Evolutionary conservation across 805 yeast genomes (phyloP).

Genomic region (Starmerella vitae): DNA sequence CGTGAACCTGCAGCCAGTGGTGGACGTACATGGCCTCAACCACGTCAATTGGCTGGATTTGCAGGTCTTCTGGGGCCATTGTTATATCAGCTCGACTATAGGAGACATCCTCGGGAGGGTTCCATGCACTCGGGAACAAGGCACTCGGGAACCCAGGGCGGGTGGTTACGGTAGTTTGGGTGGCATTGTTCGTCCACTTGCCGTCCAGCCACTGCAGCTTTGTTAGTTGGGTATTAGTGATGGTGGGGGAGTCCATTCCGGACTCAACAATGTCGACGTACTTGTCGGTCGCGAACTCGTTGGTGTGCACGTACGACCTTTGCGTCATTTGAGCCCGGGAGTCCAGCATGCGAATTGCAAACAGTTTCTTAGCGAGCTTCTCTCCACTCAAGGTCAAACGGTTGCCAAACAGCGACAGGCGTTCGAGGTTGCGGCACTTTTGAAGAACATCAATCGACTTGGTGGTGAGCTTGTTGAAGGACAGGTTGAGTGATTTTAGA

Average conservation of each 20-base stretch:
- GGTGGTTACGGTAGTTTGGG: slow-evolving; percentile 5
- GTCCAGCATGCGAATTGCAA: slow-evolving; percentile 16
- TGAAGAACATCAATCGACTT: slow-evolving; percentile 5
- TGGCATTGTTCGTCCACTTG: slow-evolving; percentile 9
- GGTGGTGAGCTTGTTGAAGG: slow-evolving; percentile 19
- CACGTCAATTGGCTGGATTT: slow-evolving; percentile 2
- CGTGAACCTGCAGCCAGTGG: slow-evolving; percentile 1
- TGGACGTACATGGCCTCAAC: slow-evolving; percentile 14
- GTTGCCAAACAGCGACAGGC: slow-evolving; percentile 20
- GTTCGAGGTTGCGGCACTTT: slow-evolving; percentile 14
- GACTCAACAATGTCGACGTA: slow-evolving; percentile 8
- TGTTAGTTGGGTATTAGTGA: background rate
- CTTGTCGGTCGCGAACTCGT: slow-evolving; percentile 8
- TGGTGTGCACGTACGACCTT: background rate
- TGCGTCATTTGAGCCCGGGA: slow-evolving; percentile 11
- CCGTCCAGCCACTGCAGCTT: slow-evolving; percentile 17
- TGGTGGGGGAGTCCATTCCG: background rate
- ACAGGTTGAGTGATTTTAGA: slow-evolving; percentile 16
- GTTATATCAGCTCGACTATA: background rate
- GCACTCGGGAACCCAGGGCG: slow-evolving; percentile 18
- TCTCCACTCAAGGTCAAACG: slow-evolving; percentile 4
- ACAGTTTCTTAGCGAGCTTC: slow-evolving; percentile 7
- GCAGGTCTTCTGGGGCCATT: background rate
- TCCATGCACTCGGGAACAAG: slow-evolving; percentile 12
- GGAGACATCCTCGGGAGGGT: slow-evolving; percentile 1